Percentiles rank a stretch among this genome's conserved stretches.
Conservation (phyloP, 2,329 filamentous ascomycete species). For the Alternaria arborescens region DNA sequence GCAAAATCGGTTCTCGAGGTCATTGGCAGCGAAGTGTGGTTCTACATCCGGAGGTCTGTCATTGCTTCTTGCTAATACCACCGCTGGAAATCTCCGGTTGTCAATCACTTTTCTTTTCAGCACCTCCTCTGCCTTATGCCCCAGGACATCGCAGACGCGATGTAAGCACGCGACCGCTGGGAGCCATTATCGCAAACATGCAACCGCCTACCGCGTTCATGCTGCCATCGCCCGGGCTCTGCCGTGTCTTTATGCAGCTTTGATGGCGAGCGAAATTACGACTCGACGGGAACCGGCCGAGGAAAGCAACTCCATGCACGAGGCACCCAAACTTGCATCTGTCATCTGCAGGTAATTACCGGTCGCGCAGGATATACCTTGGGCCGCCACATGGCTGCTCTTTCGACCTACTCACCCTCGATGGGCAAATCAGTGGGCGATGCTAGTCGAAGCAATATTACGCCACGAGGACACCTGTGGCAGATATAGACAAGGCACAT, state of each 20-base stretch:
- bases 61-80: background rate
- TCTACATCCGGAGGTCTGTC: background rate
- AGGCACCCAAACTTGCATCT: slow-evolving; percentile 18
- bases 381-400: background rate
- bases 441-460: background rate
- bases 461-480: background rate
- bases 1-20: no score
- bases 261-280: slow-evolving; percentile 39
- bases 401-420: background rate
- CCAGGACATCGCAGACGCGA: no score
- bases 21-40: no score
- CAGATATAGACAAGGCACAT: background rate
- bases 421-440: background rate
- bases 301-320: slow-evolving; percentile 24
- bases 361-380: slow-evolving; percentile 10
- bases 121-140: background rate
- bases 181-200: slow-evolving; percentile 7
- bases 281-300: slow-evolving; percentile 24
- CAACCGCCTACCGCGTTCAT: background rate
- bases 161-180: slow-evolving; percentile 8
- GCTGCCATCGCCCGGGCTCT: slow-evolving; percentile 10
- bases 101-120: background rate
- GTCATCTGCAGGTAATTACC: slow-evolving; percentile 32
- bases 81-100: background rate
- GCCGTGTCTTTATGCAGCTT: slow-evolving; percentile 22